These are phyloP conservation scores for Wickerhamiella australiensis DNA, from an alignment of 805 yeast genomes.

Conservation along the genomic window DNA sequence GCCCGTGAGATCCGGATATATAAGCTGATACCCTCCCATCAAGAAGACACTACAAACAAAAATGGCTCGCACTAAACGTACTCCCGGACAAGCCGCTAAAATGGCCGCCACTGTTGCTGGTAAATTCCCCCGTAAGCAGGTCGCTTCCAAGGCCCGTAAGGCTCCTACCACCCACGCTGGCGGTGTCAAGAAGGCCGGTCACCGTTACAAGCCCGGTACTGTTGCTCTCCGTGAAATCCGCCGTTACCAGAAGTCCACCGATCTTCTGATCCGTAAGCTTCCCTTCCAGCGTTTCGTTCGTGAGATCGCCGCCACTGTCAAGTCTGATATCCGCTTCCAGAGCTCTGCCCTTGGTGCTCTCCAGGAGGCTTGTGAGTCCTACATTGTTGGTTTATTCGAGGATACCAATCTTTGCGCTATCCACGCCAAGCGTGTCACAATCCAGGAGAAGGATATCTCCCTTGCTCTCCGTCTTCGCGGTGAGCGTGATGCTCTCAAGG, in stretches of 20 bases:
- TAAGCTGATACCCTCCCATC: constrained; percentile 1
- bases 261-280: constrained; percentile 73
- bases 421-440: constrained; percentile 88
- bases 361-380: constrained; percentile 84
- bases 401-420: constrained; percentile 87
- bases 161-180: constrained; percentile 65
- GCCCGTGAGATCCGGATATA: constrained; percentile 4
- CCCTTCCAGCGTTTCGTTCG: constrained; percentile 87
- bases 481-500: constrained; percentile 39
- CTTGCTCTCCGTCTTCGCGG: constrained; percentile 89
- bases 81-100: constrained; percentile 50
- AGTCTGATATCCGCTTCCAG: constrained; percentile 56
- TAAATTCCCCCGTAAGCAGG: constrained; percentile 85
- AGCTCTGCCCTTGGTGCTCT: constrained; percentile 82
- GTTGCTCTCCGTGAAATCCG: constrained; percentile 87
- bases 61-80: constrained; percentile 37
- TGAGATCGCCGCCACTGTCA: constrained; percentile 74
- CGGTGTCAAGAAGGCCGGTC: constrained; percentile 87
- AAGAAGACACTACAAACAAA: constrained; percentile 5
- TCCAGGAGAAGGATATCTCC: constrained; percentile 83
- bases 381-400: constrained; percentile 73
- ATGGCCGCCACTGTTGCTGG: constrained; percentile 80
- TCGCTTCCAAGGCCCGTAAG: constrained; percentile 83
- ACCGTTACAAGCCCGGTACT: constrained; percentile 92
- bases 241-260: constrained; percentile 85